phyloP scores from a whole-genome alignment of 495 filamentous ascomycete species.

The Aspergillus coremiiformis region DNA sequence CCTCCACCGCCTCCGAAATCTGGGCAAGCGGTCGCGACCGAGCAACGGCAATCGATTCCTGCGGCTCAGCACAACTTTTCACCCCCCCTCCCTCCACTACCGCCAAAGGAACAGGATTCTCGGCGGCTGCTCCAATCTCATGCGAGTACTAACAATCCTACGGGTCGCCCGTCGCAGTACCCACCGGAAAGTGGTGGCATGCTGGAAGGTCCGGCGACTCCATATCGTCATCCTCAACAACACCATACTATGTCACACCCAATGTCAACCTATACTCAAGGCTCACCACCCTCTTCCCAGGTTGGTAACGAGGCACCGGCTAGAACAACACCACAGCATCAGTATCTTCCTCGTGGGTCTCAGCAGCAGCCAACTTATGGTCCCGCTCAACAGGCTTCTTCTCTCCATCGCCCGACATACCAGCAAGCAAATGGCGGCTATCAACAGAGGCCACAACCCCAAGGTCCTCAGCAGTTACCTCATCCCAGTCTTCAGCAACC shows the following conservation, averaged over 20 bases:
- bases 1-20: conserved; percentile 37
- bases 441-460: conserved; percentile 13
- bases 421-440: conserved; percentile 15
- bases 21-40: conserved; percentile 13
- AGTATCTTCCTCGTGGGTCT: conserved; percentile 1
- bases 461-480: conserved; percentile 5
- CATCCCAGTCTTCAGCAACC: conserved; percentile 12
- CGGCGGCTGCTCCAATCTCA: conserved; percentile 13
- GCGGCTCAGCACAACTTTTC: conserved; percentile 28
- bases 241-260: conserved; percentile 11
- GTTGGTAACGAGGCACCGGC: conserved; percentile 7
- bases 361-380: conserved; percentile 5
- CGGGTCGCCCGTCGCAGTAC: conserved; percentile 13
- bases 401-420: conserved; percentile 16
- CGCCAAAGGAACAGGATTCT: conserved; percentile 30
- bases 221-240: conserved; percentile 6
- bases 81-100: conserved; percentile 34
- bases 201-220: not conserved
- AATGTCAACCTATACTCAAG: conserved; percentile 9
- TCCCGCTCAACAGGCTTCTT: conserved; percentile 1
- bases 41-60: conserved; percentile 15
- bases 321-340: conserved; percentile 7
- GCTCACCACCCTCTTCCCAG: conserved; percentile 12
- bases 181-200: conserved; percentile 5
- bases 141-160: conserved; percentile 5